Base-by-base conservation (phyloP, 495 filamentous ascomycete species). In the Bombardia bombarda region DNA sequence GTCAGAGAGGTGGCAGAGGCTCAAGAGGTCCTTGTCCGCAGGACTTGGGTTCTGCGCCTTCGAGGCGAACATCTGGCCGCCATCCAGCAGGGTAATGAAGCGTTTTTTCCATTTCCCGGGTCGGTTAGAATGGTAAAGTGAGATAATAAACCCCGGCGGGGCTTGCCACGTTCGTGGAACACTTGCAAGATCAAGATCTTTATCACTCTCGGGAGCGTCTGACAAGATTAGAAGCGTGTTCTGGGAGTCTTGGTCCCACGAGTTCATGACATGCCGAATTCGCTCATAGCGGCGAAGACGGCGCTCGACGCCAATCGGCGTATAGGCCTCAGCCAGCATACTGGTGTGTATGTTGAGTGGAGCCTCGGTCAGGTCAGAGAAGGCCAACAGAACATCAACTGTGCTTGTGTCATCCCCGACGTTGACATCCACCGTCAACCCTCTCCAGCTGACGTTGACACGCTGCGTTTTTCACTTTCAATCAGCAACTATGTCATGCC, bases 181-280 rank as follows among this genome's bases (percentile, higher is more conserved):
- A 65, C 68, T 53, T 64, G 69, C 45, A 67, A 68, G 61, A 40
- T 65, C 65, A 14, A 68, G 65, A 49, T 72, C 75, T 10, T 41
- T 32, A 40, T 66, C 55, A 9, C 56, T 50, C 16, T 63, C 49
- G 3, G 22, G 17, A 2, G 61, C 55, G 44, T 69, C 63, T 12
- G 58, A 32, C 14, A 42, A 28, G 16, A 95, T 61, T 13, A 83
- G 56, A 14, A 96, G 67, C 1, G 67, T 61, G 55, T 92, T 90
- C 48, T 84, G 75, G 1, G 69, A 67, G 57, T 94, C 89, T 13
- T 70, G 63, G 25, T 90, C 80, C 92, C 92, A 98, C 3, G 88
- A 92, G 58, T 90, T 93, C 74, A 96, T 72, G 20, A 95, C 77
- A 60, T 95, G 87, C 26, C 88, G 77, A 20, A 97, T 72, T 46